Conservation (phyloP, 2,329 filamentous ascomycete genomes). For the Cytospora schulzeri region DNA sequence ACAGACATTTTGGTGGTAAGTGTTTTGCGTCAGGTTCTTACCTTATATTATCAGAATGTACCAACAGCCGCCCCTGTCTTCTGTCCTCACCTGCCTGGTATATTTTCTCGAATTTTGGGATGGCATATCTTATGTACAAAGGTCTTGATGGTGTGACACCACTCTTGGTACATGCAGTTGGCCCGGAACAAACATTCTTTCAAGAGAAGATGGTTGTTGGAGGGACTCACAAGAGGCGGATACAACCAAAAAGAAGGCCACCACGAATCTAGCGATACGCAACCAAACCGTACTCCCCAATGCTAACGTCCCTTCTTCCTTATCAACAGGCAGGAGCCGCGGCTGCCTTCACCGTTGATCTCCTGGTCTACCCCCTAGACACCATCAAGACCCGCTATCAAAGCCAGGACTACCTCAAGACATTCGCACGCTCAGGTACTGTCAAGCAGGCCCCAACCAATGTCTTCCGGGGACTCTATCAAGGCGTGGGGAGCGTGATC, state of each 20-base stretch:
- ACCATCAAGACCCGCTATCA: constrained; percentile 88
- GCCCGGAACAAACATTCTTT: background rate
- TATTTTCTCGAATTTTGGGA: background rate
- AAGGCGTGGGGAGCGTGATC: constrained; percentile 83
- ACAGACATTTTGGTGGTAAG: constrained; percentile 25
- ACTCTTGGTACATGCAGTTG: background rate
- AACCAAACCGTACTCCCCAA: background rate
- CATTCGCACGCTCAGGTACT: constrained; percentile 62
- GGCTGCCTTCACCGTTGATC: constrained; percentile 83
- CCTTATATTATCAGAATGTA: too few relatives aligned
- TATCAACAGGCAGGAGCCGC: constrained; percentile 72
- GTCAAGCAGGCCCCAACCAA: constrained; percentile 53
- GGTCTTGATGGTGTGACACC: background rate
- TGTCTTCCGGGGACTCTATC: constrained; percentile 74
- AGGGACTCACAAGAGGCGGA: background rate
- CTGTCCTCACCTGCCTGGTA: background rate
- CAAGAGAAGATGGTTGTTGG: background rate
- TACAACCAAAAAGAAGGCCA: background rate
- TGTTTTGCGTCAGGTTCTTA: background rate
- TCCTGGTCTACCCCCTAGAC: constrained; percentile 84
- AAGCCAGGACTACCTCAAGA: constrained; percentile 70
- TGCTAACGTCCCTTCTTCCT: background rate
- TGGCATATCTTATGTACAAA: background rate
- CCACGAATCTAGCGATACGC: background rate
- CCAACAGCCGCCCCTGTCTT: background rate